phyloP scores from a whole-genome alignment of 768 basidiomycete species.

The Rhodotorula diobovata region DNA sequence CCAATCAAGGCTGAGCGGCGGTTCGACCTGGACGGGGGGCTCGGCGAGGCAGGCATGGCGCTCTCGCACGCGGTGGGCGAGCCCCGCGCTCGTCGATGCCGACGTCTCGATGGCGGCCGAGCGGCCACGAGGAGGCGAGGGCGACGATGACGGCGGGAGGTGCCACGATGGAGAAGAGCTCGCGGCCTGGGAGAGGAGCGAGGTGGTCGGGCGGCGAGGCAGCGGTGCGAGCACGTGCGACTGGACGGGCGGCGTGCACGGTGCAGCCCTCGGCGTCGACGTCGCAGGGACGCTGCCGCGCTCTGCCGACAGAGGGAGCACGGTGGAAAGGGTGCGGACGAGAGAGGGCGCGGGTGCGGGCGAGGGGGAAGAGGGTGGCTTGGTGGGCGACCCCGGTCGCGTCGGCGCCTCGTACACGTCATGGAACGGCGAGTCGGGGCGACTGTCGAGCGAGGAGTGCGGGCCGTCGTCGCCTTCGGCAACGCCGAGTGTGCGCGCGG shows the following conservation, averaged over 20 bases:
- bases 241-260: background rate
- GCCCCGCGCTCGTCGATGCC: background rate
- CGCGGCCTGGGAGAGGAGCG: background rate
- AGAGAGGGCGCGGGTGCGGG: background rate
- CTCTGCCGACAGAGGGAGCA: background rate
- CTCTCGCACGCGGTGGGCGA: background rate
- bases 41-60: background rate
- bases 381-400: background rate
- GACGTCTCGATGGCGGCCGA: too few relatives aligned
- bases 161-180: background rate
- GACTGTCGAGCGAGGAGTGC: background rate
- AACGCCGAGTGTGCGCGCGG: background rate
- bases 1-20: background rate
- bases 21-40: background rate
- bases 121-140: background rate
- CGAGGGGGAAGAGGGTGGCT: background rate
- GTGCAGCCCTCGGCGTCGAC: background rate
- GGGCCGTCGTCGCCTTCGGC: too few relatives aligned
- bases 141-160: background rate
- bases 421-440: background rate
- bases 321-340: background rate
- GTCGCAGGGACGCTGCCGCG: background rate
- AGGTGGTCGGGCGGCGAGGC: background rate
- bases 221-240: background rate
- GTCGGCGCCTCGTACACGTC: slow-evolving; percentile 1